Conservation (phyloP, 1,284 basidiomycete species). For the Apiotrichum gamsii region DNA sequence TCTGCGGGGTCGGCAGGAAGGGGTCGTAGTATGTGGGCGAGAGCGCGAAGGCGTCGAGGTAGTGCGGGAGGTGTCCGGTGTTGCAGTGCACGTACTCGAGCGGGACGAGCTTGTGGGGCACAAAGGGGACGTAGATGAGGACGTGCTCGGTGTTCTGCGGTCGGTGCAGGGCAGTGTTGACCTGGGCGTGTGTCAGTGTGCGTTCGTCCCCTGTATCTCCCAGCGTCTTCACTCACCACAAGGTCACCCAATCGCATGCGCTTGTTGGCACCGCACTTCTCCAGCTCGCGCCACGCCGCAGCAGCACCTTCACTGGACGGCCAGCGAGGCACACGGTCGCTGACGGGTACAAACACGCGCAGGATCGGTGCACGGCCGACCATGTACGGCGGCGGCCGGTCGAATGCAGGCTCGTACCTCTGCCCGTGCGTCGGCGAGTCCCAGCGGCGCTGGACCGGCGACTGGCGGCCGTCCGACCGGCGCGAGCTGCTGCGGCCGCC, state of each 20-base stretch:
- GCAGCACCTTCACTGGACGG: slow-evolving; percentile 44
- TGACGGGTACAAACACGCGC: slow-evolving; percentile 44
- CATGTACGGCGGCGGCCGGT: slow-evolving; percentile 41
- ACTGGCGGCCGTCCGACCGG: slow-evolving; percentile 21
- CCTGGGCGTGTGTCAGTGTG: too few relatives aligned
- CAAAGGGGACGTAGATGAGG: slow-evolving; percentile 38
- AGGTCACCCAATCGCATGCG: slow-evolving; percentile 44
- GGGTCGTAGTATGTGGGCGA: slow-evolving; percentile 48
- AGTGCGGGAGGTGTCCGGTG: slow-evolving; percentile 41
- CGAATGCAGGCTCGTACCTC: slow-evolving; percentile 40
- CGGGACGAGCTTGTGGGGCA: slow-evolving; percentile 41
- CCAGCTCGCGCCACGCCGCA: slow-evolving; percentile 38
- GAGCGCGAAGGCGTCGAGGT: slow-evolving; percentile 42
- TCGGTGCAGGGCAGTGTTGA: slow-evolving; percentile 41
- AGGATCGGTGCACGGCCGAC: slow-evolving; percentile 43
- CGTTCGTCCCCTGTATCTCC: slow-evolving; percentile 11
- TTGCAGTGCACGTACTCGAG: slow-evolving; percentile 37
- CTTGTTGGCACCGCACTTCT: slow-evolving; percentile 43
- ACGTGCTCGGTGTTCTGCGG: slow-evolving; percentile 38
- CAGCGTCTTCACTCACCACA: too few relatives aligned
- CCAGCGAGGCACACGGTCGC: slow-evolving; percentile 36
- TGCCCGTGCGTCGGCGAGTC: slow-evolving; percentile 15
- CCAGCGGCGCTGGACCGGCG: slow-evolving; percentile 18
- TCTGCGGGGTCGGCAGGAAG: slow-evolving; percentile 42
- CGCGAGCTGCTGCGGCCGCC: slow-evolving; percentile 22